Percentiles rank a stretch among this genome's conserved stretches.
Evolutionary conservation across 2,329 filamentous ascomycete genomes (phyloP).

Genomic region (Neopestalotiopsis sp.): DNA sequence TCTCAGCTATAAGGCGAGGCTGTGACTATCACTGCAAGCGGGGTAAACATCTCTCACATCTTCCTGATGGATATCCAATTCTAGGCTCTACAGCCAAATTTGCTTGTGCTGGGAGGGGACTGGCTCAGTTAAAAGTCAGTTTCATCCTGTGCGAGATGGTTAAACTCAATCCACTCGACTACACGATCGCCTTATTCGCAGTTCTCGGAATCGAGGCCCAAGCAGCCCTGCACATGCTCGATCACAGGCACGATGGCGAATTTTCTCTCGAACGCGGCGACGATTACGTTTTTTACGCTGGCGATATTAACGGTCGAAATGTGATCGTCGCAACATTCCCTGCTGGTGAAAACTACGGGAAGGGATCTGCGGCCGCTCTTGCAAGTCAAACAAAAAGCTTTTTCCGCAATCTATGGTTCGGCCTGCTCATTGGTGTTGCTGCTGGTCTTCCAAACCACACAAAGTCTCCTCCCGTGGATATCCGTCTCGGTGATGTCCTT

Average conservation of each 20-base stretch:
- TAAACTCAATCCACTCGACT: conserved; percentile 26
- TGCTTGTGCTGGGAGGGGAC: too few species aligned
- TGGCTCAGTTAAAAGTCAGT: too few species aligned
- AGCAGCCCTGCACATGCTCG: conserved; percentile 39
- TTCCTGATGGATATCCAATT: too few species aligned
- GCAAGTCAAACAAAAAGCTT: conserved; percentile 40
- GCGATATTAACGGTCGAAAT: conserved; percentile 42
- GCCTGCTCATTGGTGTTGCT: conserved; percentile 43
- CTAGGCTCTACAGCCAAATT: too few species aligned
- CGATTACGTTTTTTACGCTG: conserved; percentile 43
- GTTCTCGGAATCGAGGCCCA: conserved; percentile 42
- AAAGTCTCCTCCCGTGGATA: conserved; percentile 34
- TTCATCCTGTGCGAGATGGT: background rate
- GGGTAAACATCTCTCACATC: too few species aligned
- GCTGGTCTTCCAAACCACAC: conserved; percentile 39
- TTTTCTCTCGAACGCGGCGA: conserved; percentile 39
- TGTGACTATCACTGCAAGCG: too few species aligned
- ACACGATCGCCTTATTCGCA: conserved; percentile 44
- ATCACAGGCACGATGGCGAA: conserved; percentile 37
- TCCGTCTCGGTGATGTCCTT: conserved; percentile 45
- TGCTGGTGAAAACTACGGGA: conserved; percentile 40
- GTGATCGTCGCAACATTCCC: conserved; percentile 42
- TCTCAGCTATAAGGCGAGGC: too few species aligned
- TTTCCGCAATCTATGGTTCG: conserved; percentile 43
- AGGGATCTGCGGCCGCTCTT: conserved; percentile 38